A percentile compares a stretch with the other conserved stretches of the same genome.
Conservation (phyloP, 176 grass and related monocot species). For the Elaeis guineensis region DNA sequence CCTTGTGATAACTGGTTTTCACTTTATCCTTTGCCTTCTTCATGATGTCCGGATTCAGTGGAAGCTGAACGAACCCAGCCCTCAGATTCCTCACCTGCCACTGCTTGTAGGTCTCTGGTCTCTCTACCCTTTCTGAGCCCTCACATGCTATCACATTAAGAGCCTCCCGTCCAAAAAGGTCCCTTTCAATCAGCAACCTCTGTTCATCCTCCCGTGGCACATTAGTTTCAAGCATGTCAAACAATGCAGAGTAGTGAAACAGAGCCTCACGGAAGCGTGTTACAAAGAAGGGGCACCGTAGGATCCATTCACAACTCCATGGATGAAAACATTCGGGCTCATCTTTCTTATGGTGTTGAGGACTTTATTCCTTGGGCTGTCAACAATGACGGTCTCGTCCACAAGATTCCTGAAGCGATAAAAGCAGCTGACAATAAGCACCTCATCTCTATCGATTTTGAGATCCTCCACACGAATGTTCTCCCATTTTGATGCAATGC, state of each 20-base stretch:
- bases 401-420: constrained; percentile 93
- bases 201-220: constrained; percentile 75
- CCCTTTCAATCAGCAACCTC: constrained; percentile 67
- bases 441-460: constrained; percentile 68
- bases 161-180: constrained; percentile 83
- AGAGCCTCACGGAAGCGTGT: constrained; percentile 88
- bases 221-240: constrained; percentile 86
- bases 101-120: constrained; percentile 92
- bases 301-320: constrained; percentile 93
- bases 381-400: constrained; percentile 84
- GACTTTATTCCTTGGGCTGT: constrained; percentile 85
- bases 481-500: constrained; percentile 93
- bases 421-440: constrained; percentile 85
- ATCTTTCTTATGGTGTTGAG: constrained; percentile 89
- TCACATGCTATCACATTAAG: constrained; percentile 96
- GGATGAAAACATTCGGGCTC: constrained; percentile 80
- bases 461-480: constrained; percentile 68
- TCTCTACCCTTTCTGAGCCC: constrained; percentile 85
- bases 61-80: constrained; percentile 79
- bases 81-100: constrained; percentile 97
- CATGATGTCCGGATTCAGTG: constrained; percentile 56
- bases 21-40: constrained; percentile 84
- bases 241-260: constrained; percentile 88
- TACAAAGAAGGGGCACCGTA: constrained; percentile 94
- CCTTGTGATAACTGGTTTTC: constrained; percentile 85